Percentiles rank a stretch among this genome's conserved stretches.
phyloP scores from a whole-genome alignment of 2,329 filamentous ascomycete genomes.

The Spiromastix sp. region DNA sequence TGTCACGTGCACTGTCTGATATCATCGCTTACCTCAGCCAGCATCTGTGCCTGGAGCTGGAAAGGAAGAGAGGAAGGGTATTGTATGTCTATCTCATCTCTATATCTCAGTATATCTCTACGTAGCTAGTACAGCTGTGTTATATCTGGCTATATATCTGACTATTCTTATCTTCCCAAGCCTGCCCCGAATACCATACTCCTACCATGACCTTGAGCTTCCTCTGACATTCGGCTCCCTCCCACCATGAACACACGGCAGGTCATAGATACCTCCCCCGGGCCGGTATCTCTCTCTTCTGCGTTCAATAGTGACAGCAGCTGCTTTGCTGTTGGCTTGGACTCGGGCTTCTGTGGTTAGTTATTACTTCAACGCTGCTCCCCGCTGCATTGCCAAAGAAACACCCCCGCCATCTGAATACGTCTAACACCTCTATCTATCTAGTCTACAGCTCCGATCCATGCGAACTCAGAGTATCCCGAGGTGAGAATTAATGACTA shows the following conservation, averaged over 20 bases:
- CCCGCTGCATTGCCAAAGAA: no score
- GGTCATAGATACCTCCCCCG: constrained; percentile 66
- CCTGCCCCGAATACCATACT: background rate
- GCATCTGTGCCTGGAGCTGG: no score
- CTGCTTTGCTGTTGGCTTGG: constrained; percentile 78
- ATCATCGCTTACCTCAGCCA: no score
- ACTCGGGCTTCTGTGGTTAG: constrained; percentile 76
- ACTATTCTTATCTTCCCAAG: no score
- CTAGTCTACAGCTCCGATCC: constrained; percentile 64
- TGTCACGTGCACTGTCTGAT: no score
- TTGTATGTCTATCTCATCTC: no score
- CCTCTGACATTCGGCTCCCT: background rate
- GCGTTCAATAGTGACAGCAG: constrained; percentile 78
- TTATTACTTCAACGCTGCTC: constrained; percentile 8
- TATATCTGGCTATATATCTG: no score
- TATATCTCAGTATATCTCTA: no score
- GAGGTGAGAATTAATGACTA: constrained; percentile 35
- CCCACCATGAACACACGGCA: constrained; percentile 79
- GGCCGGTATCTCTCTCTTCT: constrained; percentile 67
- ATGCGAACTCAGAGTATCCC: constrained; percentile 57
- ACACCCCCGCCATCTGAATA: no score
- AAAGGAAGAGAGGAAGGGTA: no score
- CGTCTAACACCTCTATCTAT: constrained; percentile 3
- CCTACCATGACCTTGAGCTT: constrained; percentile 1
- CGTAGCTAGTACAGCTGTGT: no score